Base-by-base conservation (phyloP, 768 basidiomycete species). In the Coprinellus micaceus region DNA sequence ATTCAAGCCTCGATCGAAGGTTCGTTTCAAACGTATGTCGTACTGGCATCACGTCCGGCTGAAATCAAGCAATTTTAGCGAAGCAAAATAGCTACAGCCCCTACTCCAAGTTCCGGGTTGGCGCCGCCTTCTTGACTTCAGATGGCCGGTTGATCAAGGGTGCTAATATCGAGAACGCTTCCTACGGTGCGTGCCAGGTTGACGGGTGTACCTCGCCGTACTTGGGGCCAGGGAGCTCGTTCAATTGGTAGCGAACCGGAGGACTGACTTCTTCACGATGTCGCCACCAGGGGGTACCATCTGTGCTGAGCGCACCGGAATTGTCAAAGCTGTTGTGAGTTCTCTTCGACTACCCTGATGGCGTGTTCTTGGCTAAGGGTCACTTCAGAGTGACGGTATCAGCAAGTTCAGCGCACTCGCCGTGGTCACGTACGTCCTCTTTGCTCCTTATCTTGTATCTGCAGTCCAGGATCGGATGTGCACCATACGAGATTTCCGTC, bases 81-180 rank as follows among this genome's bases (percentile, higher is more conserved):
- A 89, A 84, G 67, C 74, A 87, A 58, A 75, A 80, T 29, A 80
- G 89, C 0, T 95, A 97, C 69, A 82, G 75, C 30, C 91, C 85
- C 0, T 98, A 97, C 72, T 94, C 93, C 26, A 87, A 92, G 28
- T 97, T 99, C 67, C 84, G 88, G 7, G 96, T 98, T 15, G 96
- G 96, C 0, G 95, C 94, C 0, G 91, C 94, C 1, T 71, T 98
- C 11, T 71, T 98, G 17, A 74, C 85, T 2, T 66, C 79, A 0
- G 82, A 88, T 40, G 91, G 91, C 0, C 69, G 74, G 9, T 81
- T 96, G 21, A 82, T 96, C 57, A 86, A 82, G 58, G 94, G 96
- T 4, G 87, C 89, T 28, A 98, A 97, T 68, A 81, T 98, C 58
- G 97, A 99, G 74, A 98, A 97, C 64, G 94, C 93, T 0, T 88